A percentile compares a stretch with the other conserved stretches of the same genome.
Evolutionary conservation across 2,329 filamentous ascomycete species (phyloP).

Genomic region (Hypoxylon sp.): DNA sequence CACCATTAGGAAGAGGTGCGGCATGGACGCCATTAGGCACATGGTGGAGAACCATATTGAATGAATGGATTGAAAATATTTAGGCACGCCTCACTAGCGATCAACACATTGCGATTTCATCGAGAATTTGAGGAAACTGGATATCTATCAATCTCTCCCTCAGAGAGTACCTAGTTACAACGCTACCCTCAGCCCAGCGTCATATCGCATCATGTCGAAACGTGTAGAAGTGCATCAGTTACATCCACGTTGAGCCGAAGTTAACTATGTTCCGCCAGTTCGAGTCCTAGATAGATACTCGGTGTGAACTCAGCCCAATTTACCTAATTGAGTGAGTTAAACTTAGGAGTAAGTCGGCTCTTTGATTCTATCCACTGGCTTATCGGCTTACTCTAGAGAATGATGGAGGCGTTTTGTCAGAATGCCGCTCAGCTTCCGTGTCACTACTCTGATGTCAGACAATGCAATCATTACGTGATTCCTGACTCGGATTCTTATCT

Average conservation of each 20-base stretch:
- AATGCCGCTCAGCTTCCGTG: neutral
- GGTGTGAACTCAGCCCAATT: neutral
- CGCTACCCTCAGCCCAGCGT: neutral
- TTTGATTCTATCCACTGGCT: neutral
- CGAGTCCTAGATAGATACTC: neutral
- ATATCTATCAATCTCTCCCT: neutral
- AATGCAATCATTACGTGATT: neutral
- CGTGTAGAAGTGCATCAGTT: neutral
- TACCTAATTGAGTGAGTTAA: neutral
- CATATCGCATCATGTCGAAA: neutral
- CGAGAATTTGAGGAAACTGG: neutral
- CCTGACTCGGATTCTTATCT: conserved; percentile 6
- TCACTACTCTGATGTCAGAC: neutral
- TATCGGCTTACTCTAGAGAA: neutral
- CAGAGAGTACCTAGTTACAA: neutral
- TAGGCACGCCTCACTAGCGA: neutral
- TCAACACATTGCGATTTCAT: neutral
- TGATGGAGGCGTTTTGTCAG: neutral
- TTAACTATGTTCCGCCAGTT: neutral
- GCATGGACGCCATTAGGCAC: neutral
- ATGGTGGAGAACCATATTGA: neutral
- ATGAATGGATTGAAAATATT: neutral
- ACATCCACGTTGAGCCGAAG: neutral
- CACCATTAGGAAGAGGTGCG: neutral
- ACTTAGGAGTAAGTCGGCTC: neutral